Conservation (phyloP, 2,329 filamentous ascomycete genomes). For the Emergomyces africanus region DNA sequence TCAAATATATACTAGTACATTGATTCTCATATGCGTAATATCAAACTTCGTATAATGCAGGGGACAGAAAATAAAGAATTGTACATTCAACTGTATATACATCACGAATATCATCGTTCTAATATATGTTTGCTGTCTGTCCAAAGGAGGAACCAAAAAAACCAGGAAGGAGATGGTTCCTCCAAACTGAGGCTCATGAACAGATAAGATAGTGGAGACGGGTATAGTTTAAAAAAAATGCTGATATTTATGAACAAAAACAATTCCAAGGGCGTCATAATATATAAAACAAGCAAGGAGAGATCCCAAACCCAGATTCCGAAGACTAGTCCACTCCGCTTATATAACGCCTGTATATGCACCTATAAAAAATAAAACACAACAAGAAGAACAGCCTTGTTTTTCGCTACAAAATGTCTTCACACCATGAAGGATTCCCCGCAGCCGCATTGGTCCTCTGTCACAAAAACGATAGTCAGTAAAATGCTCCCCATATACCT, state of each 20-base stretch:
- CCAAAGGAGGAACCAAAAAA: background rate
- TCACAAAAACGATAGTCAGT: constrained; percentile 12
- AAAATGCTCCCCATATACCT: constrained; percentile 9
- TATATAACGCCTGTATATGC: background rate
- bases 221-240: constrained; percentile 1
- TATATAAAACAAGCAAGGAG: background rate
- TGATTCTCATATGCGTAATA: too few species aligned
- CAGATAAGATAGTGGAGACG: background rate
- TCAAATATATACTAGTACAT: too few species aligned
- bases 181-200: background rate
- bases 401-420: background rate
- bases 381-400: background rate
- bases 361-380: background rate
- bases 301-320: background rate
- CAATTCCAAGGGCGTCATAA: background rate
- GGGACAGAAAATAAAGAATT: background rate
- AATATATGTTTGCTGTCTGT: background rate
- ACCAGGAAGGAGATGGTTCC: background rate
- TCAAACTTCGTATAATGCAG: too few species aligned
- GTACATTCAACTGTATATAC: background rate
- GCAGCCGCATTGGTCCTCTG: constrained; percentile 92
- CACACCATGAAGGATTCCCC: constrained; percentile 89
- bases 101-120: background rate
- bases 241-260: background rate
- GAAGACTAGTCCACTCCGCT: background rate